These are phyloP conservation scores for Nemania bipapillata DNA, from an alignment of 2,329 filamentous ascomycete species.

Conservation along the genomic window DNA sequence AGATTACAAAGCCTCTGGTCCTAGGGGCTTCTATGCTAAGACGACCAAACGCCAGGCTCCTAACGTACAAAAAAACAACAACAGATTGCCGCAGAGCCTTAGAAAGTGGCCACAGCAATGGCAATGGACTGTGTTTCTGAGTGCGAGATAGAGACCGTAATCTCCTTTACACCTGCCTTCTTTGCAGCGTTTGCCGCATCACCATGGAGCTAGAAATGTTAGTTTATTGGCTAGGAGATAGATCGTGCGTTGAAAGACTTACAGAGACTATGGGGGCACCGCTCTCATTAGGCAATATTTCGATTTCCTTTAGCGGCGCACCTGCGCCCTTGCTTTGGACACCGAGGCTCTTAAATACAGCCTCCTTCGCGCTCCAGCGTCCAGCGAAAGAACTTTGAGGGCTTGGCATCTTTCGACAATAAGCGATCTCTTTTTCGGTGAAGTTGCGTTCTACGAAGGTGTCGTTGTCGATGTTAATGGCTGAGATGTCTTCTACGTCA, in stretches of 20 bases:
- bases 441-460: constrained; percentile 97
- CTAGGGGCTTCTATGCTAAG: background rate
- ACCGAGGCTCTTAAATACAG: constrained; percentile 96
- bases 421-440: constrained; percentile 81
- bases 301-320: constrained; percentile 91
- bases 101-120: constrained; percentile 86
- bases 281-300: constrained; percentile 82
- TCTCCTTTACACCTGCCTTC: constrained; percentile 84
- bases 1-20: constrained; percentile 5
- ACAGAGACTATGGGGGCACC: constrained; percentile 87
- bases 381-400: constrained; percentile 93
- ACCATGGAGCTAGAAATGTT: constrained; percentile 77
- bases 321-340: constrained; percentile 88
- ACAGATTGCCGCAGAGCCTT: constrained; percentile 41
- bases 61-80: constrained; percentile 29
- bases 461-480: constrained; percentile 92
- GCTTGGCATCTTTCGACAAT: constrained; percentile 82
- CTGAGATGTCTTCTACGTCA: constrained; percentile 87
- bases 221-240: constrained; percentile 47
- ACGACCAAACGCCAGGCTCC: constrained; percentile 24
- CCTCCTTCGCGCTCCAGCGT: constrained; percentile 97
- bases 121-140: constrained; percentile 94
- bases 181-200: constrained; percentile 85
- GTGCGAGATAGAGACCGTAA: constrained; percentile 95
- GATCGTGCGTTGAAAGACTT: constrained; percentile 57